Conservation (phyloP, 345 rosid genomes). For the Camelina neglecta region DNA sequence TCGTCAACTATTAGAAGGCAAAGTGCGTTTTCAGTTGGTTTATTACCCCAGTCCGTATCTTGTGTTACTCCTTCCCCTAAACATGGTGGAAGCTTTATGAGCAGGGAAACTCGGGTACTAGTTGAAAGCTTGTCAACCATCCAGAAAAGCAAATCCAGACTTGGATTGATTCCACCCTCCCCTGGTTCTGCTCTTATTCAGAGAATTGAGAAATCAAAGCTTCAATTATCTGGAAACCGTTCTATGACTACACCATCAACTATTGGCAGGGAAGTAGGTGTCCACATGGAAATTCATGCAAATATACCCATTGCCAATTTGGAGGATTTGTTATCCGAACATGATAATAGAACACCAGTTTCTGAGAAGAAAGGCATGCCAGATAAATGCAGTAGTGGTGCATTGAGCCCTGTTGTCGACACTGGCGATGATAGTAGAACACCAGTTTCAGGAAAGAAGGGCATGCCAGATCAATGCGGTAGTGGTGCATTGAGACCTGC, state of each 20-base stretch:
- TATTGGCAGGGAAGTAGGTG: slow-evolving; percentile 41
- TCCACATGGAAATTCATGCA: slow-evolving; percentile 16
- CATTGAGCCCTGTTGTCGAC: slow-evolving; percentile 36
- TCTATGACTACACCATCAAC: slow-evolving; percentile 47
- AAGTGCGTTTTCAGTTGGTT: slow-evolving; percentile 42
- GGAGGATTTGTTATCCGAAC: slow-evolving; percentile 43
- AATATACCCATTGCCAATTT: slow-evolving; percentile 50
- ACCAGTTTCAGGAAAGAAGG: slow-evolving; percentile 36
- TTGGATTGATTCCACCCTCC: slow-evolving; percentile 53
- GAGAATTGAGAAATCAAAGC: slow-evolving; percentile 58
- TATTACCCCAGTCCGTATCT: slow-evolving; percentile 41
- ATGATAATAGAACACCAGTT: slow-evolving; percentile 34
- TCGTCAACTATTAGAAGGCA: slow-evolving; percentile 45
- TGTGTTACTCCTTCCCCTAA: slow-evolving; percentile 68
- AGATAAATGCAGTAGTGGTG: slow-evolving; percentile 12
- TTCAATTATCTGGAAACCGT: slow-evolving; percentile 47
- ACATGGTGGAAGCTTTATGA: slow-evolving; percentile 48
- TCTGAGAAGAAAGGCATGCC: slow-evolving; percentile 38
- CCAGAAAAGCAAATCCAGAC: slow-evolving; percentile 53
- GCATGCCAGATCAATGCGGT: slow-evolving; percentile 19
- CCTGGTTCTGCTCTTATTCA: slow-evolving; percentile 51
- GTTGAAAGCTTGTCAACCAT: slow-evolving; percentile 49
- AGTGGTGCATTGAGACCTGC: slow-evolving; percentile 31
- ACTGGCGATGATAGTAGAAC: slow-evolving; percentile 15
- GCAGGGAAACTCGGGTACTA: slow-evolving; percentile 50